These are phyloP conservation scores for Linanthus parryae DNA, from an alignment of 148 eudicot species.

Conservation along the genomic window DNA sequence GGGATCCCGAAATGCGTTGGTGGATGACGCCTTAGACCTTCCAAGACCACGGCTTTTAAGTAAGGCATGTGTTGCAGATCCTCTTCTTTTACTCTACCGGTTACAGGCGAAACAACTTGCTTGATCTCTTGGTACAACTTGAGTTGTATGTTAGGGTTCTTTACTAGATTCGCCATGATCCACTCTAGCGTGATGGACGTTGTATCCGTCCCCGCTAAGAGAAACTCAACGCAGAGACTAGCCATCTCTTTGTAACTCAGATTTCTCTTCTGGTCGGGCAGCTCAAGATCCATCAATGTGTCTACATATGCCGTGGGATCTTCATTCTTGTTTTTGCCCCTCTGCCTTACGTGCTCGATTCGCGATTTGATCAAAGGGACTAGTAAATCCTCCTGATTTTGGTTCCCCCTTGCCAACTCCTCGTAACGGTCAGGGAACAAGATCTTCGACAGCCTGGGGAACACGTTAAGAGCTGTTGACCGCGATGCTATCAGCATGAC, in stretches of 20 bases:
- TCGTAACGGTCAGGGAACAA: constrained; percentile 41
- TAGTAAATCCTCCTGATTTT: constrained; percentile 23
- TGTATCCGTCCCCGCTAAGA: constrained; percentile 53
- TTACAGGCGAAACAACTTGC: constrained; percentile 12
- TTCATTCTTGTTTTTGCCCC: not conserved
- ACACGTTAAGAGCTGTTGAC: constrained; percentile 31
- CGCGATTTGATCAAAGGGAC: constrained; percentile 41
- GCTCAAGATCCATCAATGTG: constrained; percentile 15
- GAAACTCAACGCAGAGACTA: constrained; percentile 37
- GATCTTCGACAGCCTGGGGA: constrained; percentile 34
- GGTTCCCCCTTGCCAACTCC: constrained; percentile 22
- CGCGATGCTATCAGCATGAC: constrained; percentile 16
- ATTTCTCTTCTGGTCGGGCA: constrained; percentile 23
- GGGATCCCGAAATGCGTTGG: constrained; percentile 49
- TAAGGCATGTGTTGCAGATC: constrained; percentile 40
- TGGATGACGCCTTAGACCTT: constrained; percentile 55
- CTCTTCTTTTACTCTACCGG: constrained; percentile 26
- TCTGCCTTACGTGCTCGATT: constrained; percentile 1
- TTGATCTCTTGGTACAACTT: constrained; percentile 47
- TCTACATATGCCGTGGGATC: not conserved
- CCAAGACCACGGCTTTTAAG: constrained; percentile 49
- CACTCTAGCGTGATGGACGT: constrained; percentile 51
- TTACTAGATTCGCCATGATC: constrained; percentile 61
- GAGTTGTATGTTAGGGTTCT: constrained; percentile 32
- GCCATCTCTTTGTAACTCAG: constrained; percentile 29